A percentile compares a stretch with the other conserved stretches of the same genome.
These are phyloP conservation scores for Yamagishiella unicocca DNA, from an alignment of 139 green algal genomes.

Conservation along the genomic window DNA sequence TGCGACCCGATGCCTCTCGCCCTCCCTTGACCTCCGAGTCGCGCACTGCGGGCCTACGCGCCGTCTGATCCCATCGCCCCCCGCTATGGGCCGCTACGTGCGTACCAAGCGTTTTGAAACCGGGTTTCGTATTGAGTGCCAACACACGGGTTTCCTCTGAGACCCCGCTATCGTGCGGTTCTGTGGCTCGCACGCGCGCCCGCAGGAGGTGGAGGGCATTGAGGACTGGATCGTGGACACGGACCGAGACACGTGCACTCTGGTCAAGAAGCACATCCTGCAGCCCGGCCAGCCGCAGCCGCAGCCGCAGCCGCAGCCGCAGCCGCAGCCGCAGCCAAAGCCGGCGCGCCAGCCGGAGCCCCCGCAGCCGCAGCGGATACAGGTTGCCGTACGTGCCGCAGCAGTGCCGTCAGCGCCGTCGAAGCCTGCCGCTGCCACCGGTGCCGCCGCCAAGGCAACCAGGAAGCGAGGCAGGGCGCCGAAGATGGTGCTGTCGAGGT, in stretches of 20 bases:
- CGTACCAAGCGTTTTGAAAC: no score
- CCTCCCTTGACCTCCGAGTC: no score
- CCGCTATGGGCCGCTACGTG: no score
- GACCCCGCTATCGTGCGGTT: no score
- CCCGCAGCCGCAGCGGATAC: background rate
- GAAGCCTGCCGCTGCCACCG: background rate
- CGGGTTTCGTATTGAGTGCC: no score
- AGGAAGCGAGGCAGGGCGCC: background rate
- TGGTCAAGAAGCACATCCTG: slow-evolving; percentile 45
- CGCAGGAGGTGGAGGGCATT: slow-evolving; percentile 39
- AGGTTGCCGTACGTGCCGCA: background rate
- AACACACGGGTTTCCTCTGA: no score
- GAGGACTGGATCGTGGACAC: slow-evolving; percentile 41
- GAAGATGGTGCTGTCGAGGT: background rate
- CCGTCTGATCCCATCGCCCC: no score
- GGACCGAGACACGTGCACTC: slow-evolving; percentile 21
- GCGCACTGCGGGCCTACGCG: no score
- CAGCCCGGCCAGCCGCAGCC: slow-evolving; percentile 14
- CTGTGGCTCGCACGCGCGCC: no score
- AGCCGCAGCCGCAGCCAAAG: background rate
- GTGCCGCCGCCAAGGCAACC: background rate
- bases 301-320: background rate
- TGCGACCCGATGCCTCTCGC: no score
- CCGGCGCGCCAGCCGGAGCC: background rate
- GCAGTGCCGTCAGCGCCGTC: no score